A percentile compares a stretch with the other conserved stretches of the same genome.
phyloP scores from a whole-genome alignment of 345 rosid genomes.

The Aethionema arabicum region DNA sequence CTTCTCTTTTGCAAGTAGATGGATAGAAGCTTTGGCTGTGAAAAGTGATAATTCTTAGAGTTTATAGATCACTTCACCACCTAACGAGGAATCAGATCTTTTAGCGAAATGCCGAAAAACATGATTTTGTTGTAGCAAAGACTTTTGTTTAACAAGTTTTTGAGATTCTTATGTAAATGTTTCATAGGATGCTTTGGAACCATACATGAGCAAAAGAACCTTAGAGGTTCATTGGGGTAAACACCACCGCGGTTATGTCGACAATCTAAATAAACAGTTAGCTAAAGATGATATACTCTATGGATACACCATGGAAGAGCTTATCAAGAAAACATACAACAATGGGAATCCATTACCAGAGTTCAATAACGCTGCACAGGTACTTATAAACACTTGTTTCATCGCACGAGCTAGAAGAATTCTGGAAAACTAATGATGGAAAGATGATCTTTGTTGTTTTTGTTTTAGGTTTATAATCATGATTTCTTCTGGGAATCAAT shows the following conservation, averaged over 20 bases:
- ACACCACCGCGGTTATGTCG: slow-evolving; percentile 66
- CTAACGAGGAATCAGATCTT: background rate
- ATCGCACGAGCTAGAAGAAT: background rate
- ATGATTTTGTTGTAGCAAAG: background rate
- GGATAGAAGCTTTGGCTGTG: too few relatives aligned
- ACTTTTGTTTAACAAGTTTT: too few relatives aligned
- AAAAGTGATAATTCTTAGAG: too few relatives aligned
- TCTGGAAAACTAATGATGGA: background rate
- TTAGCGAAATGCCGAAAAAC: slow-evolving; percentile 3
- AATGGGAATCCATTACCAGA: slow-evolving; percentile 79
- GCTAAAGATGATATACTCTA: slow-evolving; percentile 59
- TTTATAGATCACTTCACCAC: too few relatives aligned
- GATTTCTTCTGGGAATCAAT: slow-evolving; percentile 98
- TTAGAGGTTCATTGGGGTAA: slow-evolving; percentile 82
- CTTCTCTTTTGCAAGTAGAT: too few relatives aligned
- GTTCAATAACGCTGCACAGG: slow-evolving; percentile 93
- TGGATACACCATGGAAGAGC: slow-evolving; percentile 86
- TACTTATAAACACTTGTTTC: slow-evolving; percentile 9
- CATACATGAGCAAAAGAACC: slow-evolving; percentile 71
- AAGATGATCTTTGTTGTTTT: background rate
- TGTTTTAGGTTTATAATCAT: slow-evolving; percentile 80
- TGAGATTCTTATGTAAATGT: slow-evolving; percentile 7
- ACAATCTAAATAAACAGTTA: slow-evolving; percentile 65
- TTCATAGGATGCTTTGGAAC: slow-evolving; percentile 82
- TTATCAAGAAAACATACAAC: slow-evolving; percentile 75